Evolutionary conservation across 768 basidiomycete species (phyloP).

Genomic region (Podaxis sp.): DNA sequence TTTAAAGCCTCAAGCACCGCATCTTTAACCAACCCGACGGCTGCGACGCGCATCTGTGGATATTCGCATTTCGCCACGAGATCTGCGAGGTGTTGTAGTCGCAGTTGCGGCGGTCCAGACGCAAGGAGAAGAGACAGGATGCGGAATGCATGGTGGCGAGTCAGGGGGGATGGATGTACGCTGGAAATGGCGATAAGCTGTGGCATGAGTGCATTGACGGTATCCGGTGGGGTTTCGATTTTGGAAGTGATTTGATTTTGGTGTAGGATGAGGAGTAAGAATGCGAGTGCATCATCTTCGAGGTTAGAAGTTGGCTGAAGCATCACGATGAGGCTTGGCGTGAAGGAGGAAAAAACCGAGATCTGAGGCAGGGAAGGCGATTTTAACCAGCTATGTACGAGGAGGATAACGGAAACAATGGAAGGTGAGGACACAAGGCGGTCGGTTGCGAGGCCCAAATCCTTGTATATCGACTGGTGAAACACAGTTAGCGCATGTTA

Average conservation of each 20-base stretch:
- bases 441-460: constrained; percentile 23
- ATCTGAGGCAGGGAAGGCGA: constrained; percentile 3
- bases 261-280: constrained; percentile 41
- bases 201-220: constrained; percentile 42
- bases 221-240: constrained; percentile 34
- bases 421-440: constrained; percentile 21
- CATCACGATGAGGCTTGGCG: constrained; percentile 41
- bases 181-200: constrained; percentile 55
- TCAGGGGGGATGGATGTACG: constrained; percentile 52
- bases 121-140: constrained; percentile 51
- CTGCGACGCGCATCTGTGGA: constrained; percentile 66
- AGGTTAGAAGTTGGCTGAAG: constrained; percentile 44
- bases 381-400: constrained; percentile 27
- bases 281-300: constrained; percentile 57
- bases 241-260: constrained; percentile 14
- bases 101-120: constrained; percentile 39
- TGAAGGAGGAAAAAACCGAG: constrained; percentile 26
- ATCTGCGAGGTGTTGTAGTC: constrained; percentile 51
- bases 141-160: constrained; percentile 60
- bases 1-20: constrained; percentile 48
- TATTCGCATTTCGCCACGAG: constrained; percentile 45
- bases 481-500: not conserved
- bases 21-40: constrained; percentile 67
- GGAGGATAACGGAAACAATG: constrained; percentile 28
- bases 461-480: constrained; percentile 30